Evolutionary conservation across 2,329 filamentous ascomycete species (phyloP).

Genomic region (Fonsecaea monophora): DNA sequence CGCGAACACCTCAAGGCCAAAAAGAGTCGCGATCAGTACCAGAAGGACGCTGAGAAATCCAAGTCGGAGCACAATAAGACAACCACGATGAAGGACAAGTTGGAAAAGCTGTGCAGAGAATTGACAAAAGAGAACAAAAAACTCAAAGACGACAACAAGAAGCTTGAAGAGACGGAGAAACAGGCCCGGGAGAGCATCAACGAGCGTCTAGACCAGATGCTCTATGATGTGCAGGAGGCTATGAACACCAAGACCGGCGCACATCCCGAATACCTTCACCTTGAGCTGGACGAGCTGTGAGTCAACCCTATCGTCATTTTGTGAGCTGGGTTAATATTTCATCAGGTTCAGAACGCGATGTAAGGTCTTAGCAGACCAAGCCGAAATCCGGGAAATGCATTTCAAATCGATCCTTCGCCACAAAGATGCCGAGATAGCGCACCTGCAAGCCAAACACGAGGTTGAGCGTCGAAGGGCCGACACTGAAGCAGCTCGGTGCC

Average conservation of each 20-base stretch:
- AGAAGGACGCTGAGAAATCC: slow-evolving; percentile 94
- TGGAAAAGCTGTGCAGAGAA: slow-evolving; percentile 94
- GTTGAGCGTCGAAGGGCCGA: slow-evolving; percentile 89
- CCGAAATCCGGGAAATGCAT: slow-evolving; percentile 91
- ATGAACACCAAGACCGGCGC: slow-evolving; percentile 86
- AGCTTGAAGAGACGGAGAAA: slow-evolving; percentile 83
- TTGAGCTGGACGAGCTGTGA: slow-evolving; percentile 88
- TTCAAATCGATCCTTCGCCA: slow-evolving; percentile 90
- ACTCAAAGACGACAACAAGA: slow-evolving; percentile 96
- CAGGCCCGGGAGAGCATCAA: slow-evolving; percentile 83
- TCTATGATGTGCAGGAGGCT: slow-evolving; percentile 85
- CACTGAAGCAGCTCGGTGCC: slow-evolving; percentile 76
- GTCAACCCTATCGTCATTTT: slow-evolving; percentile 44
- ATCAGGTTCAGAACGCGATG: slow-evolving; percentile 74
- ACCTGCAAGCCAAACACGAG: slow-evolving; percentile 85
- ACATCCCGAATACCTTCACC: slow-evolving; percentile 78
- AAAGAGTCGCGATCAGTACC: slow-evolving; percentile 88
- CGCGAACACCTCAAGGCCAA: slow-evolving; percentile 95
- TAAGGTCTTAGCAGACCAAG: slow-evolving; percentile 95
- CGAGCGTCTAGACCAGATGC: slow-evolving; percentile 78
- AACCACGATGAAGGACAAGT: slow-evolving; percentile 88
- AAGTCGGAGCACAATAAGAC: slow-evolving; percentile 90
- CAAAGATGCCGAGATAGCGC: slow-evolving; percentile 95
- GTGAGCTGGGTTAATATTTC: slow-evolving; percentile 29
- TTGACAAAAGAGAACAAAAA: slow-evolving; percentile 97